phyloP scores from a whole-genome alignment of 345 rosid species.

The Populus alba region DNA sequence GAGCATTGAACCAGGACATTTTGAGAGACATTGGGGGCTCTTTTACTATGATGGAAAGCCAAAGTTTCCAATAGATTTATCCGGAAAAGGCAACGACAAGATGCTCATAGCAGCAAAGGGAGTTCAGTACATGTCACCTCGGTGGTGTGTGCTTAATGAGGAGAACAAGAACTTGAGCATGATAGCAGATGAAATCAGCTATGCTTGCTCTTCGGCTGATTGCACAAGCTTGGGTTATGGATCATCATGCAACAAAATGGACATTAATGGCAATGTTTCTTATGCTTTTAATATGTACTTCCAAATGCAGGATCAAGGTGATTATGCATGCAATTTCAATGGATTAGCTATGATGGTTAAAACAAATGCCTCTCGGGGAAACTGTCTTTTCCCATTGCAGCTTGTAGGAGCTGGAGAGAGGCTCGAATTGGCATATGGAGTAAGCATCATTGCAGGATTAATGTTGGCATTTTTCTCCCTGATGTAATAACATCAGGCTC shows the following conservation, averaged over 20 bases:
- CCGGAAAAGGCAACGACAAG: conserved; percentile 51
- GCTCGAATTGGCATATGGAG: conserved; percentile 10
- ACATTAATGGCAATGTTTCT: conserved; percentile 35
- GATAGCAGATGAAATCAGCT: conserved; percentile 24
- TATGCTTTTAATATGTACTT: conserved; percentile 76
- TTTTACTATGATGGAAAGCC: conserved; percentile 71
- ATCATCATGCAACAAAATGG: conserved; percentile 41
- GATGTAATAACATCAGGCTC: background rate
- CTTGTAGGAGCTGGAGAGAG: conserved; percentile 38
- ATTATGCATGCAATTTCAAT: conserved; percentile 57
- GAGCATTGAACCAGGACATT: conserved; percentile 64
- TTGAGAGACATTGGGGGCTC: conserved; percentile 94
- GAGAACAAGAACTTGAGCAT: conserved; percentile 5
- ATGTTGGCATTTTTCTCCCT: conserved; percentile 1
- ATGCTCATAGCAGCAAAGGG: conserved; percentile 56
- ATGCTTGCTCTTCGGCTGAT: conserved; percentile 60
- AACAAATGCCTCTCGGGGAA: conserved; percentile 38
- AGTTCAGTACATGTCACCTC: conserved; percentile 49
- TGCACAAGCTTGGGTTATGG: conserved; percentile 47
- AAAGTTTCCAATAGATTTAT: conserved; percentile 61
- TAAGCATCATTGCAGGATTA: background rate
- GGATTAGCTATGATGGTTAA: conserved; percentile 49
- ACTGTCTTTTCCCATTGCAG: conserved; percentile 62
- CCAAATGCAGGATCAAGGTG: conserved; percentile 58
- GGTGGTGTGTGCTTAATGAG: conserved; percentile 59